Base-by-base conservation (phyloP, 169 alveolate species). In the Cystoisospora suis region DNA sequence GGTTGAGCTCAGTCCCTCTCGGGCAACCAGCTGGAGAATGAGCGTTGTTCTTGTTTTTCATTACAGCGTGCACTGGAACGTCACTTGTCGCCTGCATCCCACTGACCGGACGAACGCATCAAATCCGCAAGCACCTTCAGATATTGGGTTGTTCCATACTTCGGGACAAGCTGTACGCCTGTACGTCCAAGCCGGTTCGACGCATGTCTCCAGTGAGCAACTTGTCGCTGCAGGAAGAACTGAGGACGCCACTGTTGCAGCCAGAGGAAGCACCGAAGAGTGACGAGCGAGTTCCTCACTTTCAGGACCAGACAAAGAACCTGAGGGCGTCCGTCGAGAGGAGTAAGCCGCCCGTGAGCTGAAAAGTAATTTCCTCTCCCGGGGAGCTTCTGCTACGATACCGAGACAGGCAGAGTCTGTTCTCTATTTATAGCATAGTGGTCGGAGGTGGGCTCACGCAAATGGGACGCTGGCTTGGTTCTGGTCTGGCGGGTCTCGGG, bases 101-200 rank as follows among this genome's bases (percentile, higher is more conserved):
- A 45, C 49, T 65, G n/a, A 87, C 91, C n/a, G 91, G 91, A 27
- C 32, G 91, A 3, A 87, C 88, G 12, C 91, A 87, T 70, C 91
- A 87, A 42, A 87, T 87, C 15, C 91, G 91, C 17, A 69, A 58
- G 79, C 91, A 87, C 75, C 6, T 87, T 23, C 75, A 87, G 23
- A 27, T 42, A 42, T 44, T 87, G 4, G 91, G 91, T 6, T 17
- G 59, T 6, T 40, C 83, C 9, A 72, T 72, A 3, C 36, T 72
- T 15, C 38, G 56, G 5, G 83, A 72, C n/a, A 38, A 34, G 40
- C 56, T 72, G 83, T 72, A 72, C 32, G 27, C 58, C 36, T 1
- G 34, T 7, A 72, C n/a, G n/a, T n/a, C n/a, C n/a, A n/a, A n/a
- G n/a, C n/a, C n/a, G n/a, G n/a, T n/a, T n/a, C 29, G 29, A 53